Evolutionary conservation across 495 filamentous ascomycete species (phyloP).

Genomic region (Lasiosphaeria ovina): DNA sequence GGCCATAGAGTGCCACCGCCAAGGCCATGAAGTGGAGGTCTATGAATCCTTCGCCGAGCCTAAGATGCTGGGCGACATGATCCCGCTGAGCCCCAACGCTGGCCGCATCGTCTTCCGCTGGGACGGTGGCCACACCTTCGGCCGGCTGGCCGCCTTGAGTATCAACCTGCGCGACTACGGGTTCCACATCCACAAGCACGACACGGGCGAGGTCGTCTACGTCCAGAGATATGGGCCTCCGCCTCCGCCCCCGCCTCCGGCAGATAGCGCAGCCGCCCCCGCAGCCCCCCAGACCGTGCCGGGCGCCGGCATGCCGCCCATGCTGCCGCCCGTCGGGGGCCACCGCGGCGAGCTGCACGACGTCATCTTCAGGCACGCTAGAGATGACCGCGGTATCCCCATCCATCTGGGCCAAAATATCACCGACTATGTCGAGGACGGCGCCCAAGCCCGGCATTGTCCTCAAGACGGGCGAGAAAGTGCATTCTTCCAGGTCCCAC

Average conservation of each 20-base stretch:
- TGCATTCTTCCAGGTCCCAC: too few species aligned
- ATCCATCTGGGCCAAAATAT: constrained; percentile 55
- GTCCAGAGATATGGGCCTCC: constrained; percentile 48
- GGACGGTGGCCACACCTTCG: constrained; percentile 46
- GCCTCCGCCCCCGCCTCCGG: constrained; percentile 57
- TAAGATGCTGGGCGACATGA: constrained; percentile 60
- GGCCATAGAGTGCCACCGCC: constrained; percentile 61
- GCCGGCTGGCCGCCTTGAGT: constrained; percentile 47
- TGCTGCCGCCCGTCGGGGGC: too few species aligned
- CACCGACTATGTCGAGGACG: constrained; percentile 56
- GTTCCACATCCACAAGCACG: constrained; percentile 61
- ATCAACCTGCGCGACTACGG: constrained; percentile 53
- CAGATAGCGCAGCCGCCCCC: too few species aligned
- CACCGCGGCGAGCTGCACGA: constrained; percentile 60
- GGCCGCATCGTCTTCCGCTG: constrained; percentile 56
- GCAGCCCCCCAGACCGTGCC: too few species aligned
- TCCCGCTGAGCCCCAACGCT: constrained; percentile 61
- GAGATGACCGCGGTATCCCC: constrained; percentile 52
- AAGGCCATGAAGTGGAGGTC: constrained; percentile 58
- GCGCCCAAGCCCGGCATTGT: constrained; percentile 51
- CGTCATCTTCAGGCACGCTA: constrained; percentile 57
- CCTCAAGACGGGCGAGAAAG: constrained; percentile 50
- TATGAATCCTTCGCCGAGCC: constrained; percentile 59
- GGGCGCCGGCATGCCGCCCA: too few species aligned
- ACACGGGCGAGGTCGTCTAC: constrained; percentile 59